phyloP scores from a whole-genome alignment of 2,329 filamentous ascomycete species.

The Colletotrichum acutatum region DNA sequence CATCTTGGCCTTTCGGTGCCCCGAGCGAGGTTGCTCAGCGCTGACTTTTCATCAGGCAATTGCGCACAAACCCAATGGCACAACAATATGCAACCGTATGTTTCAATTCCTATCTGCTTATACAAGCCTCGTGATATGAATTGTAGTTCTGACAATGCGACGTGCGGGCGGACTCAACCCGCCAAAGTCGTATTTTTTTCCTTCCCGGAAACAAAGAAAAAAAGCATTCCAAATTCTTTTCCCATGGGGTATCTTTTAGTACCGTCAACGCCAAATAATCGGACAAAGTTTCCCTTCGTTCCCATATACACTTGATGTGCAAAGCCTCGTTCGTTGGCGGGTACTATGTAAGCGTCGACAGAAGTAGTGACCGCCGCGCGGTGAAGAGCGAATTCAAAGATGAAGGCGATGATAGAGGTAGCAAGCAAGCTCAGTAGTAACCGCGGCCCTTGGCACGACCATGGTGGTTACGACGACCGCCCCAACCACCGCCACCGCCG shows the following conservation, averaged over 20 bases:
- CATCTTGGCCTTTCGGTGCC: too few relatives aligned
- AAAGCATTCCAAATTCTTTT: conserved; percentile 18
- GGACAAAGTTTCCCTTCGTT: conserved; percentile 10
- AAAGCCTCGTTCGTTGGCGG: not conserved
- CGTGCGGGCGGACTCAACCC: not conserved
- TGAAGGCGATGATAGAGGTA: not conserved
- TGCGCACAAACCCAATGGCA: not conserved
- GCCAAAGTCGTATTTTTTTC: not conserved
- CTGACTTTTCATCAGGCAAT: too few relatives aligned
- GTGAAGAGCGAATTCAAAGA: not conserved
- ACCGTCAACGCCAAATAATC: conserved; percentile 26
- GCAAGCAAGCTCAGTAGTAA: conserved; percentile 22
- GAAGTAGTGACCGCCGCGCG: too few relatives aligned
- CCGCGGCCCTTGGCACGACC: conserved; percentile 21
- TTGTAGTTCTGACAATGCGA: not conserved
- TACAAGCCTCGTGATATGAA: not conserved
- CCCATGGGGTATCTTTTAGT: conserved; percentile 28
- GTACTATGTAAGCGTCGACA: not conserved
- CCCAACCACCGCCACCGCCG: conserved; percentile 1
- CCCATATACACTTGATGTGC: not conserved
- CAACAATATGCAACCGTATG: fast-evolving
- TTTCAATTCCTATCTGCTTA: not conserved
- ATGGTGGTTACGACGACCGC: conserved; percentile 16
- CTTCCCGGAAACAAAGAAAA: not conserved
- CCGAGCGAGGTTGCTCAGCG: too few relatives aligned